Conservation (phyloP, 2,329 filamentous ascomycete species). For the Penicillium sp. region DNA sequence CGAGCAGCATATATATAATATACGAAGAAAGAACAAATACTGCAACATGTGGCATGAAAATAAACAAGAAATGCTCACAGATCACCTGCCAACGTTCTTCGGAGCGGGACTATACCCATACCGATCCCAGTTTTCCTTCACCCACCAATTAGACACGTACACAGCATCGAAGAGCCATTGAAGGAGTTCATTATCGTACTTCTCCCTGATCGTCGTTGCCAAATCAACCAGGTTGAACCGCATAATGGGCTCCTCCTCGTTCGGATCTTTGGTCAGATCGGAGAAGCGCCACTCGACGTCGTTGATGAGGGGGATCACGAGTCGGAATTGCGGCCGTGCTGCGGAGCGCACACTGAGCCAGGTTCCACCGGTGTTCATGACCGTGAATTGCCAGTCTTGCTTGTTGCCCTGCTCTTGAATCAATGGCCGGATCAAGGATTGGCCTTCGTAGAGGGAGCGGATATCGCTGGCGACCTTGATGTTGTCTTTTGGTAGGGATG, state of each 20-base stretch:
- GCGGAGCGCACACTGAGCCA: constrained; percentile 34
- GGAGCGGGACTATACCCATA: constrained; percentile 6
- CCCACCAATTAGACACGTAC: constrained; percentile 32
- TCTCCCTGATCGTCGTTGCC: constrained; percentile 14
- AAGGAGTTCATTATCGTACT: constrained; percentile 21
- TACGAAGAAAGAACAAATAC: not conserved
- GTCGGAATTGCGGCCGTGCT: constrained; percentile 25
- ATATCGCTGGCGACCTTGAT: constrained; percentile 25
- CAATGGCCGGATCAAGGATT: constrained; percentile 32
- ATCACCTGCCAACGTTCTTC: not conserved
- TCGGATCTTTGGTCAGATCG: constrained; percentile 26
- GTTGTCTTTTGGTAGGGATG: constrained; percentile 26
- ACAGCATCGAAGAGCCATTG: constrained; percentile 28
- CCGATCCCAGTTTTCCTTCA: constrained; percentile 30
- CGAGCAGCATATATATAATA: not conserved
- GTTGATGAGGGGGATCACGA: constrained; percentile 32
- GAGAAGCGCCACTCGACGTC: constrained; percentile 36
- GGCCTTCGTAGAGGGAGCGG: constrained; percentile 32
- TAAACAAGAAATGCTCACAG: not conserved
- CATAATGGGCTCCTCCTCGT: constrained; percentile 23
- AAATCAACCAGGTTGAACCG: constrained; percentile 26
- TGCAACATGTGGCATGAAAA: not conserved
- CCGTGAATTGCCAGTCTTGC: constrained; percentile 35
- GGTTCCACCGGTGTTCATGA: constrained; percentile 36
- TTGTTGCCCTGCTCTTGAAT: constrained; percentile 19